These are phyloP conservation scores for Candida ulmi DNA, from an alignment of 805 yeast species.

Conservation along the genomic window DNA sequence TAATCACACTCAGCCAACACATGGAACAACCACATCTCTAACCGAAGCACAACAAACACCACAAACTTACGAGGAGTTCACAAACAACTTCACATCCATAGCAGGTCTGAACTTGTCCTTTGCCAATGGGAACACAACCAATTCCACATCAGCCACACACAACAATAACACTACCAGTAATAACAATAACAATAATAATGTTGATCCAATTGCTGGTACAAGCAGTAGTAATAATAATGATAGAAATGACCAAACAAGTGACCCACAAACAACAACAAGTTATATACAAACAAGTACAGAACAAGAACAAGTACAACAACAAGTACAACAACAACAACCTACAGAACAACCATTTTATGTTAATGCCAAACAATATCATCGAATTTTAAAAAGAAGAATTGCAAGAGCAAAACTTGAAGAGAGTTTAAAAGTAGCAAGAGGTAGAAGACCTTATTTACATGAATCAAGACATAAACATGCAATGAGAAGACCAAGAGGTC, in stretches of 20 bases:
- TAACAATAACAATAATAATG: background rate
- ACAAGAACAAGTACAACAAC: no score
- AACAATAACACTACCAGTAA: constrained; percentile 1
- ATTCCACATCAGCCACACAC: constrained; percentile 1
- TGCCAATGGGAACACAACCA: background rate
- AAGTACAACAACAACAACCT: no score
- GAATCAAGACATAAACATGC: constrained; percentile 98
- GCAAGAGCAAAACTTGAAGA: constrained; percentile 95
- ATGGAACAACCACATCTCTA: constrained; percentile 1
- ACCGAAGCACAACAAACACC: constrained; percentile 1
- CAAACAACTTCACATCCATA: constrained; percentile 17
- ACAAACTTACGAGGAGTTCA: constrained; percentile 12
- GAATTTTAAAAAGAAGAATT: constrained; percentile 86
- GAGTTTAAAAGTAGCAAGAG: constrained; percentile 76
- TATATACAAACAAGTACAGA: constrained; percentile 10
- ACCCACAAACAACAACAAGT: background rate
- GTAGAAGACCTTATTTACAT: constrained; percentile 89
- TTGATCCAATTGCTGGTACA: background rate
- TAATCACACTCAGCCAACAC: constrained; percentile 1
- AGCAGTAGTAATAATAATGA: background rate
- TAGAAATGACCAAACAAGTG: background rate
- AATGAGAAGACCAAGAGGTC: constrained; percentile 98
- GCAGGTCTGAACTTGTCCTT: constrained; percentile 15
- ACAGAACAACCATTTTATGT: constrained; percentile 92
- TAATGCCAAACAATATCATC: constrained; percentile 95